These are phyloP conservation scores for Pyricularia grisea DNA, from an alignment of 2,329 filamentous ascomycete species.

Conservation along the genomic window DNA sequence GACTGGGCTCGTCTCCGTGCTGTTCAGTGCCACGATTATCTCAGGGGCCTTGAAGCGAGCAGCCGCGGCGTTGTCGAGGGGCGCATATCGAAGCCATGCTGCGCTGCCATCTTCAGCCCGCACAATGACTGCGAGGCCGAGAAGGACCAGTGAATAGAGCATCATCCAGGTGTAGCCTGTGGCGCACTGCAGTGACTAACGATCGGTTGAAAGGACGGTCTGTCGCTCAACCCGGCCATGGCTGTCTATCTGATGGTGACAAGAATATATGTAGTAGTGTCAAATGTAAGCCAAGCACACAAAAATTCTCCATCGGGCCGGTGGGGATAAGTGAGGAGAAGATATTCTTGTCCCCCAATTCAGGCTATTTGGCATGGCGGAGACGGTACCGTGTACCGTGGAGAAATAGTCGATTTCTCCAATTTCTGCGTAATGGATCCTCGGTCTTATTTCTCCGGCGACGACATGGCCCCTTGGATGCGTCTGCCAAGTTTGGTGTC, in stretches of 20 bases:
- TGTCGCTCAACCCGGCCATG: background rate
- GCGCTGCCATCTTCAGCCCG: constrained; percentile 37
- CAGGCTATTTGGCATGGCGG: constrained; percentile 1
- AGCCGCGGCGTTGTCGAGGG: constrained; percentile 24
- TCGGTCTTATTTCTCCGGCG: background rate
- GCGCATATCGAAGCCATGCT: constrained; percentile 44
- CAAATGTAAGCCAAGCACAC: background rate
- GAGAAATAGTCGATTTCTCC: background rate
- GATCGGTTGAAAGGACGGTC: background rate
- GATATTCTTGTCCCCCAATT: background rate
- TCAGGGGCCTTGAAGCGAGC: background rate
- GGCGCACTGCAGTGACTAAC: background rate
- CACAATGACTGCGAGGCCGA: background rate
- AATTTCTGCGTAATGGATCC: background rate
- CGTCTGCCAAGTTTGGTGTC: background rate
- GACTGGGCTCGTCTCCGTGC: constrained; percentile 43
- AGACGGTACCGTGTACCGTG: background rate
- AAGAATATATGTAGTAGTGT: background rate
- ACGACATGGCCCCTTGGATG: background rate
- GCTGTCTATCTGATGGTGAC: background rate
- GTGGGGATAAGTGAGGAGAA: background rate
- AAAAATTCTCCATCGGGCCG: background rate
- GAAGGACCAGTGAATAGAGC: background rate
- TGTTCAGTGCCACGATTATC: constrained; percentile 28
- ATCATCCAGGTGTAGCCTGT: background rate